These are phyloP conservation scores for Brasenia schreberi DNA, from an alignment of 164 flowering plant genomes.

Conservation along the genomic window DNA sequence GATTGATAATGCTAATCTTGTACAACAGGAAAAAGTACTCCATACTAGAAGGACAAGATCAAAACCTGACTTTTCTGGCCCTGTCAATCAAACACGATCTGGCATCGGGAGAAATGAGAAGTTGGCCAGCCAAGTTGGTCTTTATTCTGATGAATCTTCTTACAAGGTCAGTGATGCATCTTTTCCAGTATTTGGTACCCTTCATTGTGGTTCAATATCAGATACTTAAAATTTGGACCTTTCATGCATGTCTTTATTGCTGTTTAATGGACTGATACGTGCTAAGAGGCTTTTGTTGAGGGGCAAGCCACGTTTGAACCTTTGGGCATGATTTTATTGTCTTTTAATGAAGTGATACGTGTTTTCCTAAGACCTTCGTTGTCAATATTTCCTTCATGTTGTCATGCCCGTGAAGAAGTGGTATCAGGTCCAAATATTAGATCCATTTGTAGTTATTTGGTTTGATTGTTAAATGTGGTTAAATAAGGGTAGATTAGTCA, in stretches of 20 bases:
- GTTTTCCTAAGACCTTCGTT: background rate
- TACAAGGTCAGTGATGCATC: slow-evolving; percentile 1
- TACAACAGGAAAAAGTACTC: background rate
- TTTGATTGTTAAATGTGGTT: no score
- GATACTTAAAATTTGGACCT: background rate
- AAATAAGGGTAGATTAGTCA: no score
- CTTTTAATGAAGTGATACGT: background rate
- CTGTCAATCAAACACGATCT: background rate
- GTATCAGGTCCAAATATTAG: no score
- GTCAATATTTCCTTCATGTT: no score
- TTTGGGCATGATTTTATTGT: background rate
- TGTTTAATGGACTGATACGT: no score
- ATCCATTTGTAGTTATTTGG: no score
- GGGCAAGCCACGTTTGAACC: background rate
- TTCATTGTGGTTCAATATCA: background rate
- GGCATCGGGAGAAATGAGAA: background rate
- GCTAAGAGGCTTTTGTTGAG: background rate
- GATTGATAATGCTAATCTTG: background rate
- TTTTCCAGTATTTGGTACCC: background rate
- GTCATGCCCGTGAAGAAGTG: no score
- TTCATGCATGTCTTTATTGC: background rate
- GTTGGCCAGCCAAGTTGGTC: background rate
- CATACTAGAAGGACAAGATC: slow-evolving; percentile 2
- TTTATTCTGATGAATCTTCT: slow-evolving; percentile 11
- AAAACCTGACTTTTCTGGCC: background rate